Conservation (phyloP, 495 filamentous ascomycete genomes). For the Penicillium salamii region DNA sequence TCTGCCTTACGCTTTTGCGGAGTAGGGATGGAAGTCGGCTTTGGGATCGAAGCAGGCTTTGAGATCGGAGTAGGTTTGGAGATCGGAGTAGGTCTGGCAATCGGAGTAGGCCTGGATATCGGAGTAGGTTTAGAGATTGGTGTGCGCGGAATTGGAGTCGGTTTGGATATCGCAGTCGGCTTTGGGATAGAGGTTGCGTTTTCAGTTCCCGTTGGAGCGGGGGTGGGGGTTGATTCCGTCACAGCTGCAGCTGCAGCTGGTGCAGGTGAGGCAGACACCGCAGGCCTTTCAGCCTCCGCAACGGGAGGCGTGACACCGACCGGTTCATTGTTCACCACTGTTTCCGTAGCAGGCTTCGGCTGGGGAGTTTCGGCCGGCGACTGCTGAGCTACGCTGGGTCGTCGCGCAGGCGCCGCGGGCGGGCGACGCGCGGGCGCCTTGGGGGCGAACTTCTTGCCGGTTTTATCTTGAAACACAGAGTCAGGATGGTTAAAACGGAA, state of each 20-base stretch:
- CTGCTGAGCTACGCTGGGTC: constrained; percentile 40
- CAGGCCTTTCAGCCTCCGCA: constrained; percentile 16
- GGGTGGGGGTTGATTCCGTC: constrained; percentile 12
- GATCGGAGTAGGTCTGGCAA: not conserved
- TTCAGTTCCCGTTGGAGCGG: not conserved
- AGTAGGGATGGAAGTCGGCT: not conserved
- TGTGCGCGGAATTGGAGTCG: not conserved
- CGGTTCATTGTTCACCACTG: constrained; percentile 21
- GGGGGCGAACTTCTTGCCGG: constrained; percentile 54
- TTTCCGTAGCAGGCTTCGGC: not conserved
- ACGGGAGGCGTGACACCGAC: constrained; percentile 18
- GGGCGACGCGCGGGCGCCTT: constrained; percentile 50
- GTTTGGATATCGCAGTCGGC: not conserved
- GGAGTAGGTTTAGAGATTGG: not conserved
- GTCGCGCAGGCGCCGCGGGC: constrained; percentile 32
- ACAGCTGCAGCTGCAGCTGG: constrained; percentile 5
- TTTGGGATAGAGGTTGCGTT: not conserved
- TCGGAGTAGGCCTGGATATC: not conserved
- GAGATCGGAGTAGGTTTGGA: not conserved
- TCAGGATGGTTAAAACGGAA: not conserved
- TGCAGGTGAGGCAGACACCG: constrained; percentile 12
- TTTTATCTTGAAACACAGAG: constrained; percentile 42
- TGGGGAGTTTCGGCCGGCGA: constrained; percentile 22
- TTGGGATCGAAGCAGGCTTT: not conserved
- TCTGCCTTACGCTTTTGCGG: not conserved